phyloP scores from a whole-genome alignment of 2,329 filamentous ascomycete species.

The Alternaria longipes region DNA sequence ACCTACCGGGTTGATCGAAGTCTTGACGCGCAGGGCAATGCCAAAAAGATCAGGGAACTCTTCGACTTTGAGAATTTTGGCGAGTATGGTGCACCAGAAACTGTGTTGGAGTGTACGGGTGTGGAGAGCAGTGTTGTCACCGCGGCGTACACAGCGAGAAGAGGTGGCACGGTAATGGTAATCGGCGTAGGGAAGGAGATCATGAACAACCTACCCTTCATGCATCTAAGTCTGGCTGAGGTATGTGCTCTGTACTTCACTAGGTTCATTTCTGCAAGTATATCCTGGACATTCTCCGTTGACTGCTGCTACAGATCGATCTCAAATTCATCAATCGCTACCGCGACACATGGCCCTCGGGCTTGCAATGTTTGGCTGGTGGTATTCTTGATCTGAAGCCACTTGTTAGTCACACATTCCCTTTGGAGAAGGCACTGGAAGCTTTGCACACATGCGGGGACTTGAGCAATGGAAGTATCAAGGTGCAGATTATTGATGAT shows the following conservation, averaged over 20 bases:
- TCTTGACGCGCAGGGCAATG: slow-evolving; percentile 61
- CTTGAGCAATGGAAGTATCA: slow-evolving; percentile 64
- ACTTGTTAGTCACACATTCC: slow-evolving; percentile 70
- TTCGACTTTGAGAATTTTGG: slow-evolving; percentile 57
- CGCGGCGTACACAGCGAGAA: slow-evolving; percentile 64
- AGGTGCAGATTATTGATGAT: slow-evolving; percentile 67
- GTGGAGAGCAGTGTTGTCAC: slow-evolving; percentile 70
- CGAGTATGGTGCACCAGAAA: slow-evolving; percentile 67
- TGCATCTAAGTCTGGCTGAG: slow-evolving; percentile 71
- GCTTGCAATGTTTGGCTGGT: slow-evolving; percentile 68
- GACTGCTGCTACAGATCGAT: slow-evolving; percentile 61
- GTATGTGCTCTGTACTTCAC: slow-evolving; percentile 40
- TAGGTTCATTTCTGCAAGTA: rapidly evolving
- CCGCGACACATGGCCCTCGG: slow-evolving; percentile 73
- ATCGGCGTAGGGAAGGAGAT: slow-evolving; percentile 69
- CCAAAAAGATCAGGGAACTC: slow-evolving; percentile 61
- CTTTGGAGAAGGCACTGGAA: slow-evolving; percentile 68
- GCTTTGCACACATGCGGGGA: slow-evolving; percentile 65
- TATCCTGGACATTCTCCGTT: not conserved
- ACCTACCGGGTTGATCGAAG: slow-evolving; percentile 64
- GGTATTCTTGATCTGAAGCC: slow-evolving; percentile 69
- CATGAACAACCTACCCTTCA: slow-evolving; percentile 73
- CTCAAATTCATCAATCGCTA: slow-evolving; percentile 77
- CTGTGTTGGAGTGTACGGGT: slow-evolving; percentile 72
- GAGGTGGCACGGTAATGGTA: slow-evolving; percentile 69